Base-by-base conservation (phyloP, 2,329 filamentous ascomycete species). In the Macrophomina phaseolina region DNA sequence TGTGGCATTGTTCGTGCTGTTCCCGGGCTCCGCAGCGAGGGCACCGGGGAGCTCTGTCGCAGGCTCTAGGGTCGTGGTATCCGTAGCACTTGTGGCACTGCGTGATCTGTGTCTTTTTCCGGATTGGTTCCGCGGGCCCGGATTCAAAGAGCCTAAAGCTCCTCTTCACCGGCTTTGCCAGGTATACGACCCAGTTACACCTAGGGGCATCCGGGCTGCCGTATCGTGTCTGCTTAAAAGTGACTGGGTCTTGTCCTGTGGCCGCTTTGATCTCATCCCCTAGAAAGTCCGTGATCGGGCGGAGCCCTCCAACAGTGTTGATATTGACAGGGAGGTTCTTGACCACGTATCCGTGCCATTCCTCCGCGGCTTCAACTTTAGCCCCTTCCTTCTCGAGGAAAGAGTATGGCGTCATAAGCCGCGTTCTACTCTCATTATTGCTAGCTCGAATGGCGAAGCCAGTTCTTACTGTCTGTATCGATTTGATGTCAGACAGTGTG, bases 51-150 rank as follows among this genome's bases (percentile, higher is more conserved):
- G 23, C 16, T 42, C 53, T 56, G 2, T 18, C 34, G 28, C 28
- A 56, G 34, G 53, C 53, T 28, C 53, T 56, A 38, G 53, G 53
- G 36, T 56, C 36, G 53, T 56, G 36, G 32, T 56, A 56, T 56
- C 53, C 16, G 14, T 18, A 18, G 53, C 18, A 56, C 36, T 42
- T 56, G 14, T 28, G 34, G 36, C 36, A 56, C 34, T 56, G 28
- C 28, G 53, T 56, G 18, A 56, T 56, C 51, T 55, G 28, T 38
- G 18, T 30, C 28, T 55, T 55, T 8, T 30, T 23, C 12, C 28
- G 9, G 51, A 55, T 55, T 3, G 28, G 34, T 34, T 55, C 23
- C 5, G 46, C 46, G 6, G 46, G 46, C 8, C 23, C n/a, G n/a
- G 46, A 49, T 2, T 49, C 46, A 30, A 49, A 49, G n/a, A 49